Base-by-base conservation (phyloP, 352 stramenopile genomes). In the Plasmopara viticola region DNA sequence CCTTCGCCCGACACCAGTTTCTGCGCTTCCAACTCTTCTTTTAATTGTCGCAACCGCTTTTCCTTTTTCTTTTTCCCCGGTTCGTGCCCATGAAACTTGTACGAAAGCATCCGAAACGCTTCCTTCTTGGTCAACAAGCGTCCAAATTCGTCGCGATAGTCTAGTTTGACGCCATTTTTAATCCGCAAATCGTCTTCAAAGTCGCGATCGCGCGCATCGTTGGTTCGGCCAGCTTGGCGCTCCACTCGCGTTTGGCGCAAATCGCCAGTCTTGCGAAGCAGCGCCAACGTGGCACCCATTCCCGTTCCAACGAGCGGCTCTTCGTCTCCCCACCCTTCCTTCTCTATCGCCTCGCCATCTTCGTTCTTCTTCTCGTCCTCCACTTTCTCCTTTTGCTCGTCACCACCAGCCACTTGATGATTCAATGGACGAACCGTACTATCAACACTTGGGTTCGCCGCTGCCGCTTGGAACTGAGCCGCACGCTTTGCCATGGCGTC, bases 81-180 rank as follows among this genome's bases (percentile, higher is more conserved):
- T 6, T 92, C 94, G 59, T 98, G 93, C 20, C 96, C 96, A 67
- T 99, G 96, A 72, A 99, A 99, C 60, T 97, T 96, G 78, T 99
- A 98, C 68, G 90, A 98, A 29, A 99, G 71, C 62, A 98, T 76
- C 29, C 96, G 91, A 80, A 98, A 99, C 0, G 96, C 95, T 67
- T 99, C 96, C 64, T 98, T 99, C 42, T 97, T 89, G 6, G 96
- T 99, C 9, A 99, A 71, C 37, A 98, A 64, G 4, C 93, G 89
- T 5, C 96, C 96, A 68, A 97, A 94, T 48, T 98, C 94, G 64
- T 99, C 96, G 40, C 96, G 84, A 74, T 99, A 99, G 64, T 99
- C 95, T 12, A 99, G 62, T 49, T 90, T 92, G 18, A 92, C 81
- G n/a, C 84, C 84, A 44, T 91, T 80, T 57, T 90, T 90, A 33